phyloP scores from a whole-genome alignment of 257 asterid genomes.

The Misopates orontium region DNA sequence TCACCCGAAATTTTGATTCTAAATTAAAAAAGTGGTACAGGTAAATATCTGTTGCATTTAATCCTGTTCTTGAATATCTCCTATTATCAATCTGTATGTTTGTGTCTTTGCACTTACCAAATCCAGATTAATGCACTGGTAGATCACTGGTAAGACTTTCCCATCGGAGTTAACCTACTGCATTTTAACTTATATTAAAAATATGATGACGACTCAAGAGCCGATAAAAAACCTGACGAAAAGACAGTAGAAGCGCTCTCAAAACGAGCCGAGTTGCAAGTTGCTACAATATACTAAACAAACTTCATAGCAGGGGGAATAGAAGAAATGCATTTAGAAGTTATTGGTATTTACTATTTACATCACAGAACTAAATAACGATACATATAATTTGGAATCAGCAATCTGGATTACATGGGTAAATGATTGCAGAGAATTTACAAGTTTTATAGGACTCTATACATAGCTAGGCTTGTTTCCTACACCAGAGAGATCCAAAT shows the following conservation, averaged over 20 bases:
- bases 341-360: slow-evolving; percentile 13
- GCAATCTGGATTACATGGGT: slow-evolving; percentile 29
- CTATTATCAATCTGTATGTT: not conserved
- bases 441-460: slow-evolving; percentile 42
- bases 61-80: too few relatives aligned
- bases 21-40: not conserved
- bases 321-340: slow-evolving; percentile 15
- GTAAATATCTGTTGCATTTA: too few relatives aligned
- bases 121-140: not conserved
- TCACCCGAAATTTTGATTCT: not conserved
- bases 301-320: not conserved
- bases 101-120: not conserved
- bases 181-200: too few relatives aligned
- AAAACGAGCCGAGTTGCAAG: not conserved
- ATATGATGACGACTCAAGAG: too few relatives aligned
- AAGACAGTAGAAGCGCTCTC: not conserved
- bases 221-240: too few relatives aligned
- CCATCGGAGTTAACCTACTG: not conserved
- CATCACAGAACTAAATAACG: slow-evolving; percentile 12
- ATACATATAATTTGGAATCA: slow-evolving; percentile 7
- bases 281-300: not conserved
- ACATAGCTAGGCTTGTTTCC: slow-evolving; percentile 37
- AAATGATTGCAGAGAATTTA: slow-evolving; percentile 42
- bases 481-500: slow-evolving; percentile 57
- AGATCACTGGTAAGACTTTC: not conserved